phyloP scores from a whole-genome alignment of 306 rosid genomes.

The Urtica urens region DNA sequence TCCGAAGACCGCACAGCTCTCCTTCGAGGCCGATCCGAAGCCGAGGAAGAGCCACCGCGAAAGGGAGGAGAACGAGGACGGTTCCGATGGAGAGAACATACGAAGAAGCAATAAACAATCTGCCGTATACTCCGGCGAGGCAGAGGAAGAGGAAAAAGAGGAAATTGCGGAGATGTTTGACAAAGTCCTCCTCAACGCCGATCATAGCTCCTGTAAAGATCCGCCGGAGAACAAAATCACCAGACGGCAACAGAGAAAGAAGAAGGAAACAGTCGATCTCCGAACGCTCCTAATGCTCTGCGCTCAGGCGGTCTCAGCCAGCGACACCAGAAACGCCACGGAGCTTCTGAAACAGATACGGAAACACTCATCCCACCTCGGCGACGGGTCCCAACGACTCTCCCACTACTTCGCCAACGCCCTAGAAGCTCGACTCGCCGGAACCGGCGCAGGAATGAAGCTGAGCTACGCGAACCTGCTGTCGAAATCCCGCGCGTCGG shows the following conservation, averaged over 20 bases:
- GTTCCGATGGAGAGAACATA: constrained; percentile 24
- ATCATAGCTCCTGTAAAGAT: neutral
- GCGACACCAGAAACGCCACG: constrained; percentile 12
- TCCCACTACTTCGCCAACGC: constrained; percentile 29
- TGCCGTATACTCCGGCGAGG: constrained; percentile 22
- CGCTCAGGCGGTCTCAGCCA: constrained; percentile 27
- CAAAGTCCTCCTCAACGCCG: constrained; percentile 20
- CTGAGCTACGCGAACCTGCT: constrained; percentile 5
- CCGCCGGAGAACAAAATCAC: constrained; percentile 9
- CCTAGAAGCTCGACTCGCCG: constrained; percentile 31
- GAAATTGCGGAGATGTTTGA: constrained; percentile 25
- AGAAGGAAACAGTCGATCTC: constrained; percentile 27
- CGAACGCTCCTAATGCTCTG: constrained; percentile 25
- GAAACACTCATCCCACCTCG: constrained; percentile 26
- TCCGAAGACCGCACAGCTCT: constrained; percentile 34
- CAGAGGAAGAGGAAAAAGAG: constrained; percentile 18
- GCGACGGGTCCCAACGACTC: constrained; percentile 31
- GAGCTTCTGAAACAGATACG: constrained; percentile 27
- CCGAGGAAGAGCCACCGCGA: constrained; percentile 32
- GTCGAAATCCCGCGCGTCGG: constrained; percentile 14
- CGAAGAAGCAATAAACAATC: constrained; percentile 35
- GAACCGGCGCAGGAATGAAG: constrained; percentile 17
- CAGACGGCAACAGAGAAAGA: constrained; percentile 14
- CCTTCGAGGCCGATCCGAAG: constrained; percentile 34
- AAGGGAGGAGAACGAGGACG: constrained; percentile 20